Conservation (phyloP, 2,329 filamentous ascomycete genomes). For the Fusarium fujikuroi region DNA sequence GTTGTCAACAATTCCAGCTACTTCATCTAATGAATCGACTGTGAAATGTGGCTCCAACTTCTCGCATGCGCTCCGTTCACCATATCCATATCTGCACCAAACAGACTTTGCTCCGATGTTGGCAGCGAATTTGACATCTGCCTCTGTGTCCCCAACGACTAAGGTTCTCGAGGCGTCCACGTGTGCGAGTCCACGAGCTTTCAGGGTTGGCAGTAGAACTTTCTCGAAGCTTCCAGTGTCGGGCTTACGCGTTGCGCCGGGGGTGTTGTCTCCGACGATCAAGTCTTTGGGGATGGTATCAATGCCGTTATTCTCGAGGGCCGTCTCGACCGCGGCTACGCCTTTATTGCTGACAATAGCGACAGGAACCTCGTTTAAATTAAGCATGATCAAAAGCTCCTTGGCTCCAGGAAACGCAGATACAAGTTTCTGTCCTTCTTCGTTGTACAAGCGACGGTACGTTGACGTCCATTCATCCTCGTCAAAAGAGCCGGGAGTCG, state of each 20-base stretch:
- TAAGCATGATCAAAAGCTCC: rapidly evolving
- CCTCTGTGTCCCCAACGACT: constrained; percentile 5
- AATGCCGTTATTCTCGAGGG: not conserved
- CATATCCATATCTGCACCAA: constrained; percentile 23
- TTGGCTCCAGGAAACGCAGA: not conserved
- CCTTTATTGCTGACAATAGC: constrained; percentile 5
- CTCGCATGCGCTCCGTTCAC: not conserved
- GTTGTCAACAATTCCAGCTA: not conserved
- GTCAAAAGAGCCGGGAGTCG: not conserved
- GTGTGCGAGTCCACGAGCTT: not conserved
- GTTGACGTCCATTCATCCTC: not conserved
- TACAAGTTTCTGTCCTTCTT: not conserved
- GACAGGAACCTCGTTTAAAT: rapidly evolving
- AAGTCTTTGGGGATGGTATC: not conserved
- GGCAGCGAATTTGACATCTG: not conserved
- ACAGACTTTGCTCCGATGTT: constrained; percentile 17
- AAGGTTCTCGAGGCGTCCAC: not conserved
- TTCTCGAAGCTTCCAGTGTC: constrained; percentile 1
- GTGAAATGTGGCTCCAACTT: not conserved
- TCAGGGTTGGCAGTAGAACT: not conserved
- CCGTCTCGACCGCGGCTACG: not conserved
- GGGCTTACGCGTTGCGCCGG: not conserved
- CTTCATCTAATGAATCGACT: not conserved
- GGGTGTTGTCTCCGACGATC: constrained; percentile 11
- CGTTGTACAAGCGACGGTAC: constrained; percentile 6